Evolutionary conservation across 306 rosid species (phyloP).

Genomic region (Prunus mongolica): DNA sequence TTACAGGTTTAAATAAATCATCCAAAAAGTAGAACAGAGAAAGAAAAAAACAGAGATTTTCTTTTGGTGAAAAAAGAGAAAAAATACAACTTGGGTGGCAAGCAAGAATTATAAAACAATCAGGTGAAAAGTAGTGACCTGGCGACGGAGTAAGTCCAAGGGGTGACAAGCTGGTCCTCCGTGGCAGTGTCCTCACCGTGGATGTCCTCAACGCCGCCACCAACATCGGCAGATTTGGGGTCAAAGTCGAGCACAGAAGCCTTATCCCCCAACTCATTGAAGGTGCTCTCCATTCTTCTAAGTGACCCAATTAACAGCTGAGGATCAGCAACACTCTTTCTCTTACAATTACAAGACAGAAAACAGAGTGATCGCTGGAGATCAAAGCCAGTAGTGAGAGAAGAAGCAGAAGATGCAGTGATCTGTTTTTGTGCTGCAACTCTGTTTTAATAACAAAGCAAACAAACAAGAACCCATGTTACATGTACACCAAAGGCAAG

Average conservation of each 20-base stretch:
- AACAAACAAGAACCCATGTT: neutral
- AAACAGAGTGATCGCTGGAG: neutral
- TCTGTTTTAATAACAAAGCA: neutral
- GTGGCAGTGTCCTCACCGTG: constrained; percentile 93
- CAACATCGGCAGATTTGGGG: constrained; percentile 59
- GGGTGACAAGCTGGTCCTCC: constrained; percentile 82
- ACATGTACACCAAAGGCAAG: neutral
- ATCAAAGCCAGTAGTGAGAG: neutral
- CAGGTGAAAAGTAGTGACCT: constrained; percentile 40
- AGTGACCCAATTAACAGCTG: neutral
- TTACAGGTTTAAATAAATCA: neutral
- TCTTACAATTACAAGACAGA: neutral
- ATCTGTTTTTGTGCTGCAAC: neutral
- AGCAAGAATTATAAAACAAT: no score
- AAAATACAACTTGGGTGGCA: neutral
- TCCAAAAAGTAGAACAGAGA: neutral
- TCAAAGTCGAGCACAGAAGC: constrained; percentile 66
- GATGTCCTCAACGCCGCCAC: constrained; percentile 81
- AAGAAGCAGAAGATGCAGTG: neutral
- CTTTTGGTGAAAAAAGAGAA: no score
- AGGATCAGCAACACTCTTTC: neutral
- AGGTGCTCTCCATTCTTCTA: constrained; percentile 59
- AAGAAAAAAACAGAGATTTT: no score
- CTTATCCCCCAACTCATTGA: constrained; percentile 56
- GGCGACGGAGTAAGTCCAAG: constrained; percentile 91